Conservation (phyloP, 805 yeast genomes). For the Metschnikowia baotianmanensis region DNA sequence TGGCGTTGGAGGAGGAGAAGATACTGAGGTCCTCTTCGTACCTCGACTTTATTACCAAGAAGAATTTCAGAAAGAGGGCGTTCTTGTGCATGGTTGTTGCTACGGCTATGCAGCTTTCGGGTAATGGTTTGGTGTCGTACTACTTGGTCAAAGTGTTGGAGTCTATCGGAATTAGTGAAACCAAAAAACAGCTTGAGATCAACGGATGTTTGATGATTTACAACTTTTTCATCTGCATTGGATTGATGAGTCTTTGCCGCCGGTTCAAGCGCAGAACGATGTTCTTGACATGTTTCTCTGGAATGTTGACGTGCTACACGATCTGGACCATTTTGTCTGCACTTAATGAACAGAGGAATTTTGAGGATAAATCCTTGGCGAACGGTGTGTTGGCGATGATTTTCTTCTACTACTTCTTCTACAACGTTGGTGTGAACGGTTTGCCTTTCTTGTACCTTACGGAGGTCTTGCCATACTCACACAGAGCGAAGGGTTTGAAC, state of each 20-base stretch:
- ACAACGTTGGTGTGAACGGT: conserved; percentile 44
- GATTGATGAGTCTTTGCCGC: conserved; percentile 22
- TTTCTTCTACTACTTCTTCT: conserved; percentile 43
- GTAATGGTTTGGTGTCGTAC: conserved; percentile 52
- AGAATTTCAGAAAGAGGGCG: conserved; percentile 42
- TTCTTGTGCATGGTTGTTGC: conserved; percentile 33
- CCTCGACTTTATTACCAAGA: conserved; percentile 37
- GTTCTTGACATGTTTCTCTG: conserved; percentile 32
- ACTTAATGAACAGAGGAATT: conserved; percentile 39
- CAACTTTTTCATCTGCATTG: conserved; percentile 32
- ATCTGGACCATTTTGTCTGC: conserved; percentile 48
- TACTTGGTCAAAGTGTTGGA: conserved; percentile 48
- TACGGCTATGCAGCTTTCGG: conserved; percentile 45
- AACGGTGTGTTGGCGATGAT: conserved; percentile 52
- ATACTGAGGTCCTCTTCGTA: too few species aligned
- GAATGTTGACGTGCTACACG: conserved; percentile 38
- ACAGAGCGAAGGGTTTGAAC: conserved; percentile 43
- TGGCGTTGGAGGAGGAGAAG: conserved; percentile 38
- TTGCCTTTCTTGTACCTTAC: conserved; percentile 46
- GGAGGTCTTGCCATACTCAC: conserved; percentile 38
- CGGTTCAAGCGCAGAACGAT: conserved; percentile 35
- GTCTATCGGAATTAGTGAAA: conserved; percentile 52
- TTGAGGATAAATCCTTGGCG: conserved; percentile 39
- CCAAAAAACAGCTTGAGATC: conserved; percentile 40
- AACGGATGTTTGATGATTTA: conserved; percentile 42